Evolutionary conservation across 2,329 filamentous ascomycete genomes (phyloP), one percentile per base, ranked within the genome.

Genomic region (Sclerotinia trifoliorum): DNA sequence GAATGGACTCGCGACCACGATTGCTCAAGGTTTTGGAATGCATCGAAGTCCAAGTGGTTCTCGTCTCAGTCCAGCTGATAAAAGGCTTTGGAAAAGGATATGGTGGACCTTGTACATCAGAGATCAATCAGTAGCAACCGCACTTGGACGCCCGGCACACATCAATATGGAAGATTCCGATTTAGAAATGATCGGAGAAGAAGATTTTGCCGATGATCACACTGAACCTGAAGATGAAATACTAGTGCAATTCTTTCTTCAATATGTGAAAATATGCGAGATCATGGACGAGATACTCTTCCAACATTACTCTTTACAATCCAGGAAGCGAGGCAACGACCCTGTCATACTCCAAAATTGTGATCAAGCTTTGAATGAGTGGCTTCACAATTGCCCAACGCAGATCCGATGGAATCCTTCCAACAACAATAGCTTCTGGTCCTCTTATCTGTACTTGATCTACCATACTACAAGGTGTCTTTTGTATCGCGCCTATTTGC

Each of bases 91-190:
- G 71, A 73, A 69, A 80, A 88, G 94, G 49, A 97, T 98, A 55
- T 98, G 94, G 94, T 98, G 95, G 94, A 95, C 93, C 0, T 83
- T 98, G 0, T 98, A 97, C 79, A 97, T 94, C 1, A 86, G 95
- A 67, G 94, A 98, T 79, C 89, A 94, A 73, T 97, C 94, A 0
- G 94, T 97, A 7, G 94, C 94, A 1, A 94, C 98, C 29, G 95
- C 94, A 1, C 84, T 98, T 6, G 94, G 94, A 24, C 88, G 95
- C 5, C 95, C 94, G 0, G 92, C 96, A 52, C 91, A 93, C 71
- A 97, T 98, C 81, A 97, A 96, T 76, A 91, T 96, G 0, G 94
- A 98, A 75, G 94, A 98, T 78, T 95, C 94, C 1, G 95, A 98
- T 77, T 94, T 98, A 2, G 94, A 96, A 77, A 98, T 98, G 94